phyloP scores from a whole-genome alignment of 2,329 filamentous ascomycete species.

The Fusarium goolgardi region DNA sequence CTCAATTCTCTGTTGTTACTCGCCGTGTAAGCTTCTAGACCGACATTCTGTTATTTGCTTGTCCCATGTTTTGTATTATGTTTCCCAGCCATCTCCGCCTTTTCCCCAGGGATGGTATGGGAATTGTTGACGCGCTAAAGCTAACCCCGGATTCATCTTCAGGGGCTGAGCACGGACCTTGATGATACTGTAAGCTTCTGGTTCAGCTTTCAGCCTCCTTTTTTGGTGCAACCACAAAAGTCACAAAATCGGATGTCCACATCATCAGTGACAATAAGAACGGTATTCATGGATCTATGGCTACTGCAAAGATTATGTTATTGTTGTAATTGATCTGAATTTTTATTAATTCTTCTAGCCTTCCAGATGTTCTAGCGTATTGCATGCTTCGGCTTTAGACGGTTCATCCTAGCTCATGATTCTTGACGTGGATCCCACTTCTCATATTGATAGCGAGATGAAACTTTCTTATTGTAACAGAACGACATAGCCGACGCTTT shows the following conservation, averaged over 20 bases:
- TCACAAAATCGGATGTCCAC: neutral
- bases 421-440: neutral
- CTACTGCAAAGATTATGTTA: fast-evolving
- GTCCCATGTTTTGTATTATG: neutral
- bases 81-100: slow-evolving; percentile 6
- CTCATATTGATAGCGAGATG: neutral
- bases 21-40: neutral
- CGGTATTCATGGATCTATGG: neutral
- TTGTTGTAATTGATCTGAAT: fast-evolving
- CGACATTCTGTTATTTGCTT: neutral
- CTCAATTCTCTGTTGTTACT: neutral
- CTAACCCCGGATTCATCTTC: slow-evolving; percentile 39
- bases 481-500: slow-evolving; percentile 13
- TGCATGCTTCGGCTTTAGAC: slow-evolving; percentile 25
- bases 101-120: slow-evolving; percentile 22
- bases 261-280: neutral
- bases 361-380: neutral
- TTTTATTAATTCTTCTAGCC: neutral
- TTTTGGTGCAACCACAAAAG: neutral
- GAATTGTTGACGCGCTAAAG: slow-evolving; percentile 31
- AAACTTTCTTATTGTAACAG: neutral
- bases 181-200: slow-evolving; percentile 6
- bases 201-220: neutral
- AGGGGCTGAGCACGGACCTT: slow-evolving; percentile 28
- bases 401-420: slow-evolving; percentile 1